Evolutionary conservation across 2,329 filamentous ascomycete species (phyloP).

Genomic region (Leptoxyphium fumago): DNA sequence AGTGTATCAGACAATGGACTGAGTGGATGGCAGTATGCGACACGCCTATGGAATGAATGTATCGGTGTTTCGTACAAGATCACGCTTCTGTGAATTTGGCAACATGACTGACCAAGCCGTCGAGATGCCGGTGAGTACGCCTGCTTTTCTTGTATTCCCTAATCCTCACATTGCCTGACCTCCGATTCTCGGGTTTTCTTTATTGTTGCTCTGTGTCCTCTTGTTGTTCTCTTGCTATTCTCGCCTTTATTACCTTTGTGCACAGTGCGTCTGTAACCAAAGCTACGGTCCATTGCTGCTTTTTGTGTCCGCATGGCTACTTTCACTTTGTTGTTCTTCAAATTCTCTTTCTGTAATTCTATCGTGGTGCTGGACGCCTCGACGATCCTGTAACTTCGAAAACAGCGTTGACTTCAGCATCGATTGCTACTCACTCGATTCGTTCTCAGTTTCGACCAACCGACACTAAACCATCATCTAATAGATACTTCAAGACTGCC

Average conservation of each 20-base stretch:
- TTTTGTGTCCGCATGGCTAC: conserved; percentile 7
- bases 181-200: conserved; percentile 12
- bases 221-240: conserved; percentile 1
- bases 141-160: conserved; percentile 9
- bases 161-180: conserved; percentile 11
- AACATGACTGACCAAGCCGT: conserved; percentile 19
- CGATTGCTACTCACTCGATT: conserved; percentile 1
- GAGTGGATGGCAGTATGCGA: conserved; percentile 24
- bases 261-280: conserved; percentile 1
- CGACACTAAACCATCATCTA: background rate
- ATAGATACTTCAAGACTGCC: background rate
- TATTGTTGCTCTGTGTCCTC: conserved; percentile 6
- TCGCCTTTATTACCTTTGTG: conserved; percentile 2
- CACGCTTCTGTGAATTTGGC: conserved; percentile 7
- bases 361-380: no score
- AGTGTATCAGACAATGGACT: conserved; percentile 25
- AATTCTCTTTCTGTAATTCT: background rate
- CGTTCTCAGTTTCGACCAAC: background rate
- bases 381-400: background rate
- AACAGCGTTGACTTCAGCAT: background rate
- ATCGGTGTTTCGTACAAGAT: conserved; percentile 20
- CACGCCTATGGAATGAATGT: conserved; percentile 25
- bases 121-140: conserved; percentile 16
- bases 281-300: conserved; percentile 1
- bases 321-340: background rate